phyloP scores from a whole-genome alignment of 2,329 filamentous ascomycete species.

The Phaeophleospora eucalypticola region DNA sequence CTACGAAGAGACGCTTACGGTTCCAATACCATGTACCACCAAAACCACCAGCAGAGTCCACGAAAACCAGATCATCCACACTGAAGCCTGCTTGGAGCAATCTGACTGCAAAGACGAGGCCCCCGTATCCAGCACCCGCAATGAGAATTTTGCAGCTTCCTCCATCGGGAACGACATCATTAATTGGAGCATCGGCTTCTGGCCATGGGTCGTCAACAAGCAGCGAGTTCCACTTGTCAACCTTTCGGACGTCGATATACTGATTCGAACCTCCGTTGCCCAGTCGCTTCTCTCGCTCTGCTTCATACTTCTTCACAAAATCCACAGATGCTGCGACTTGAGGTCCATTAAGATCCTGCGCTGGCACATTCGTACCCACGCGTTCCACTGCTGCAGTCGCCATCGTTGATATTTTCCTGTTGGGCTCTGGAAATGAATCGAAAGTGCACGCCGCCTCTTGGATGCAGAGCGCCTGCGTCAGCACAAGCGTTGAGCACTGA shows the following conservation, averaged over 20 bases:
- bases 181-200: slow-evolving; percentile 16
- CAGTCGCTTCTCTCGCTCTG: slow-evolving; percentile 27
- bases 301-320: slow-evolving; percentile 20
- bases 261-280: slow-evolving; percentile 18
- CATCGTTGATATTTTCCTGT: slow-evolving; percentile 2
- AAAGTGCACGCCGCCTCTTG: too few species aligned
- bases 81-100: slow-evolving; percentile 38
- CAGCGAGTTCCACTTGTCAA: slow-evolving; percentile 23
- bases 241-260: slow-evolving; percentile 28
- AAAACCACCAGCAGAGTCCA: slow-evolving; percentile 47
- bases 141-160: slow-evolving; percentile 28
- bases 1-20: slow-evolving; percentile 1
- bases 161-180: slow-evolving; percentile 14
- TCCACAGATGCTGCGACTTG: slow-evolving; percentile 12
- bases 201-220: slow-evolving; percentile 29
- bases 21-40: slow-evolving; percentile 51
- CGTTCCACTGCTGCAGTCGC: slow-evolving; percentile 1
- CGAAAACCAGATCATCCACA: slow-evolving; percentile 37
- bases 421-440: too few species aligned
- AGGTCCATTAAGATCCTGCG: slow-evolving; percentile 18
- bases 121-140: slow-evolving; percentile 44
- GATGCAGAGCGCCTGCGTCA: too few species aligned
- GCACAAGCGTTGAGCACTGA: too few species aligned
- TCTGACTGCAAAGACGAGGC: slow-evolving; percentile 40
- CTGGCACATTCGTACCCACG: slow-evolving; percentile 12